Evolutionary conservation across 495 filamentous ascomycete species (phyloP).

Genomic region (Penicillium flavigenum): DNA sequence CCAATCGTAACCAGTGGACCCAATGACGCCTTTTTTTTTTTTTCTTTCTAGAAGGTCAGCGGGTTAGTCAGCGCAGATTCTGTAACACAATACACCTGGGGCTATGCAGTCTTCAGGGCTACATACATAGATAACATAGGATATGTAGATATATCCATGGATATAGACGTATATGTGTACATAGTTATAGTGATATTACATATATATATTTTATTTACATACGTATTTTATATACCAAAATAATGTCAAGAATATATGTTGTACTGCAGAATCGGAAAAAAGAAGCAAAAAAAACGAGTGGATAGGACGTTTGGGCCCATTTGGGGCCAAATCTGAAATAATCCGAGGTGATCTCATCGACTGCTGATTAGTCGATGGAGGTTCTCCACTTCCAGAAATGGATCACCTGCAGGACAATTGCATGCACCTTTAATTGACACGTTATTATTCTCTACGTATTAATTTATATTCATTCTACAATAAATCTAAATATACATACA

Average conservation of each 20-base stretch:
- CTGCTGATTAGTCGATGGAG: not conserved
- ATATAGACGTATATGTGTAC: not conserved
- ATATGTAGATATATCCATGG: not conserved
- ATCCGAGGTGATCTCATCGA: constrained; percentile 26
- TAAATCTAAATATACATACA: too few relatives aligned
- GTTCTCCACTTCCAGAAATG: not conserved
- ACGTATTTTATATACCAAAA: too few relatives aligned
- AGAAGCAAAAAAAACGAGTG: not conserved
- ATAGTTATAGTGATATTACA: too few relatives aligned
- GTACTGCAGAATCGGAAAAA: not conserved
- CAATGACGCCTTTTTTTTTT: constrained; percentile 22
- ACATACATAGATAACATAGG: too few relatives aligned
- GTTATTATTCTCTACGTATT: too few relatives aligned
- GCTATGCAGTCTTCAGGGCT: too few relatives aligned
- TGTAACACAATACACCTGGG: constrained; percentile 5
- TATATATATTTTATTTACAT: too few relatives aligned
- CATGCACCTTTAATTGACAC: too few relatives aligned
- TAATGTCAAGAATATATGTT: too few relatives aligned
- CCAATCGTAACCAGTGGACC: constrained; percentile 24
- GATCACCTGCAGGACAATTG: not conserved
- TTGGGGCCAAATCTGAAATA: constrained; percentile 1
- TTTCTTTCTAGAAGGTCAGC: constrained; percentile 34
- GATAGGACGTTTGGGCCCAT: not conserved
- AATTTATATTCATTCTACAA: too few relatives aligned
- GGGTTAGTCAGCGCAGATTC: constrained; percentile 23